phyloP scores from a whole-genome alignment of 2,329 filamentous ascomycete genomes.

The Aquanectria penicillioides region DNA sequence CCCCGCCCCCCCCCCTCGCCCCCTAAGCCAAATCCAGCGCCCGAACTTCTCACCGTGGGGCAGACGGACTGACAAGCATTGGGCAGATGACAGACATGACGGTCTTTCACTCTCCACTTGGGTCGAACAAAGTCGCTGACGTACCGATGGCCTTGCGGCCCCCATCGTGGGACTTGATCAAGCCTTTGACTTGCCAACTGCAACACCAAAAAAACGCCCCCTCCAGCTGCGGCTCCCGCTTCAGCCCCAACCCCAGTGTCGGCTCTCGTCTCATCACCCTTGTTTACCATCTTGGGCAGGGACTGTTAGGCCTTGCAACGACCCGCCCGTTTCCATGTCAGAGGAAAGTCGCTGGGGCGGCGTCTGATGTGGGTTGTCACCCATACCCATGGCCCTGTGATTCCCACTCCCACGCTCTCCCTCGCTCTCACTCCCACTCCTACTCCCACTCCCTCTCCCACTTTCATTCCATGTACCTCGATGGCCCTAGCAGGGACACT shows the following conservation, averaged over 20 bases:
- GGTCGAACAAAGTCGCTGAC: conserved; percentile 34
- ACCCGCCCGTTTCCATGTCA: conserved; percentile 36
- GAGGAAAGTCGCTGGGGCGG: conserved; percentile 35
- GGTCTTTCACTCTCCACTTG: conserved; percentile 31
- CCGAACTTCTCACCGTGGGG: conserved; percentile 28
- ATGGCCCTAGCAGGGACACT: conserved; percentile 38
- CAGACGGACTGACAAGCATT: conserved; percentile 28
- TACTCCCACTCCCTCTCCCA: conserved; percentile 26
- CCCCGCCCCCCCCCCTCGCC: background rate
- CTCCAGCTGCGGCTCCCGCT: conserved; percentile 39
- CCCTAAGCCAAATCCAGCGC: conserved; percentile 18
- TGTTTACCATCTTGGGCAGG: conserved; percentile 38
- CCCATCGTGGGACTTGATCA: conserved; percentile 31
- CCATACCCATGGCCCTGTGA: conserved; percentile 1
- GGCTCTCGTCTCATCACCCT: conserved; percentile 42
- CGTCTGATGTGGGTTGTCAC: conserved; percentile 27
- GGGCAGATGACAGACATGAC: conserved; percentile 34
- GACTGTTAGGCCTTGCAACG: conserved; percentile 34
- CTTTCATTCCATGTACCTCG: conserved; percentile 35
- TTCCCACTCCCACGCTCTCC: background rate
- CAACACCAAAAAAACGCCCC: conserved; percentile 24
- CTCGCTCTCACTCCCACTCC: conserved; percentile 7
- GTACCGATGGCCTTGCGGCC: conserved; percentile 34
- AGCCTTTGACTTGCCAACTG: conserved; percentile 30
- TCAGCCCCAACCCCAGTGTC: conserved; percentile 37